These are phyloP conservation scores for Pleurostoma richardsiae DNA, from an alignment of 2,329 filamentous ascomycete species.

Conservation along the genomic window DNA sequence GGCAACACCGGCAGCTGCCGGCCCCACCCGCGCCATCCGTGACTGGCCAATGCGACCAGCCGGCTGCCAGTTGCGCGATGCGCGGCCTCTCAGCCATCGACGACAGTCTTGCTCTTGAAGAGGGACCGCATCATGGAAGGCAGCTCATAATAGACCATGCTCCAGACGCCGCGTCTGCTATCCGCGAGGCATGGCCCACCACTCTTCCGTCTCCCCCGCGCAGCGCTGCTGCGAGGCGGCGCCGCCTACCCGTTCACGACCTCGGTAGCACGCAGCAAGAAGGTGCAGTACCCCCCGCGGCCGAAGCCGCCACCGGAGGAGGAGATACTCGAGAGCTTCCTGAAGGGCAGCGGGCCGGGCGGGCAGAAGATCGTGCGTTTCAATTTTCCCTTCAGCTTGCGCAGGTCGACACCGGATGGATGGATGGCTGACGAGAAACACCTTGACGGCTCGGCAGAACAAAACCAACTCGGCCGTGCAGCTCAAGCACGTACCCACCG, in stretches of 20 bases:
- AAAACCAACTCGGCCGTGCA: slow-evolving; percentile 97
- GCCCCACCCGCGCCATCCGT: neutral
- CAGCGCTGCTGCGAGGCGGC: neutral
- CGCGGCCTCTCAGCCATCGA: neutral
- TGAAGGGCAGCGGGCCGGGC: slow-evolving; percentile 88
- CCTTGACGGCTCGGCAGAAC: slow-evolving; percentile 49
- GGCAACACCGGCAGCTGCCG: too few relatives aligned
- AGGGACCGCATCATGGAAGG: too few relatives aligned
- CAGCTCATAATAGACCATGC: neutral
- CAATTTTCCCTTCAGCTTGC: too few relatives aligned
- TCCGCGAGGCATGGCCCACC: neutral
- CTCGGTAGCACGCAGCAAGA: slow-evolving; percentile 36
- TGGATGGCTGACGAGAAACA: too few relatives aligned
- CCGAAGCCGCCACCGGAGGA: slow-evolving; percentile 66
- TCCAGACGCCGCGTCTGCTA: neutral
- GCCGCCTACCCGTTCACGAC: slow-evolving; percentile 21
- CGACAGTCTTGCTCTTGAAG: too few relatives aligned
- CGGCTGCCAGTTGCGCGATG: neutral
- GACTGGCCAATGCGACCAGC: neutral
- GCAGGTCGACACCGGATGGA: too few relatives aligned
- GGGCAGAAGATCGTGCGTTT: slow-evolving; percentile 83
- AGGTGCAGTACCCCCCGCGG: slow-evolving; percentile 61
- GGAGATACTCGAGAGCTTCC: slow-evolving; percentile 78
- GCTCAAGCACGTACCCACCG: slow-evolving; percentile 82
- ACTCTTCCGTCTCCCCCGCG: neutral